Evolutionary conservation across 2,329 filamentous ascomycete genomes (phyloP).

Genomic region (Zasmidium cellare): DNA sequence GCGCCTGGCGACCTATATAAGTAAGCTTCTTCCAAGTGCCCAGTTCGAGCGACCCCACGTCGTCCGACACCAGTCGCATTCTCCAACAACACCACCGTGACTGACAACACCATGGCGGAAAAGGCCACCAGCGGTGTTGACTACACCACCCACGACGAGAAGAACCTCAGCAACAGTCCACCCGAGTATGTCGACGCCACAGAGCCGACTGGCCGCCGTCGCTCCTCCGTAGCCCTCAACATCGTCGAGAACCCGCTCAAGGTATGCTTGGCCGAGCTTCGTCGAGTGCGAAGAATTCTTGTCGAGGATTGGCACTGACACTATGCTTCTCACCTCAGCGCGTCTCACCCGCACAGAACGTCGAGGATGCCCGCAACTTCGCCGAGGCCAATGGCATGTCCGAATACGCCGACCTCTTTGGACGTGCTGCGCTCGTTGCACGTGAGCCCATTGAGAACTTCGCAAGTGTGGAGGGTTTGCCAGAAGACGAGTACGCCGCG

Average conservation of each 20-base stretch:
- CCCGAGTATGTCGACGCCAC: neutral
- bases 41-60: too few species aligned
- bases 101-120: conserved; percentile 12
- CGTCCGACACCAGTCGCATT: too few species aligned
- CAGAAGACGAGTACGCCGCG: conserved; percentile 59
- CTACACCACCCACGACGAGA: conserved; percentile 17
- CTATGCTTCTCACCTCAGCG: conserved; percentile 29
- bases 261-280: conserved; percentile 31
- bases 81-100: neutral
- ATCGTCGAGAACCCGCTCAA: conserved; percentile 49
- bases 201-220: conserved; percentile 21
- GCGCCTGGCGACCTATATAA: too few species aligned
- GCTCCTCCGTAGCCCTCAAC: conserved; percentile 46
- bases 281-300: neutral
- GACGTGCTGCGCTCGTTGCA: conserved; percentile 63
- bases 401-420: conserved; percentile 41
- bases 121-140: conserved; percentile 11
- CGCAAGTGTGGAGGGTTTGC: conserved; percentile 62
- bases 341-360: conserved; percentile 32
- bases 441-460: conserved; percentile 64
- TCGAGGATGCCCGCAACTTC: conserved; percentile 35
- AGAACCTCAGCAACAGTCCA: conserved; percentile 6
- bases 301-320: conserved; percentile 13
- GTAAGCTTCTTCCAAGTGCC: too few species aligned
- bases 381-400: conserved; percentile 36